A percentile compares a stretch with the other conserved stretches of the same genome.
Conservation (phyloP, 1,284 basidiomycete species). For the Puccinia coronata region DNA sequence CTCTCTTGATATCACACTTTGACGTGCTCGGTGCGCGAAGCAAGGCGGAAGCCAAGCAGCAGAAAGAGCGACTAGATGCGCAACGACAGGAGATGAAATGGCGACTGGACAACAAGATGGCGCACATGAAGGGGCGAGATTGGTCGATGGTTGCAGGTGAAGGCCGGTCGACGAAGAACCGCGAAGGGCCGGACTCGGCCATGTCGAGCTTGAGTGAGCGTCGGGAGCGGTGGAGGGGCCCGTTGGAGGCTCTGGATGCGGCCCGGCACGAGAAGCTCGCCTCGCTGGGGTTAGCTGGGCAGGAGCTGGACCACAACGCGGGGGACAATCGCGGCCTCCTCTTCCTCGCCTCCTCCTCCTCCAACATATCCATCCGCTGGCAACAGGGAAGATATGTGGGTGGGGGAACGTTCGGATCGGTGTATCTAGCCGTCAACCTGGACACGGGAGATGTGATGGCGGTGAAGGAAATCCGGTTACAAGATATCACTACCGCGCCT, state of each 20-base stretch:
- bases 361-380: conserved; percentile 96
- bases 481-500: conserved; percentile 73
- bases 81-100: conserved; percentile 65
- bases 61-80: conserved; percentile 69
- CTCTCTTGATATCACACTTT: conserved; percentile 91
- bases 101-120: conserved; percentile 52
- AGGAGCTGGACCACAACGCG: conserved; percentile 86
- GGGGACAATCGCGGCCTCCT: conserved; percentile 86
- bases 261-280: conserved; percentile 67
- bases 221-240: conserved; percentile 61
- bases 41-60: conserved; percentile 73
- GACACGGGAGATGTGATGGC: conserved; percentile 97
- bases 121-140: conserved; percentile 64
- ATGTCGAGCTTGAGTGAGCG: conserved; percentile 48
- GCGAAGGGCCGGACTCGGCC: conserved; percentile 50
- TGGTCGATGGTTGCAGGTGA: conserved; percentile 62
- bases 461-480: conserved; percentile 98
- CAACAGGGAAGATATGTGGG: conserved; percentile 98
- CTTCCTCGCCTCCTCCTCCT: conserved; percentile 79
- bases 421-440: conserved; percentile 96
- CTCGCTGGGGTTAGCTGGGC: conserved; percentile 76
- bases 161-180: conserved; percentile 54
- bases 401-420: conserved; percentile 92
- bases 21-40: conserved; percentile 94
- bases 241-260: conserved; percentile 66